phyloP scores from a whole-genome alignment of 768 basidiomycete species.

The Auricularia auricula-judae region DNA sequence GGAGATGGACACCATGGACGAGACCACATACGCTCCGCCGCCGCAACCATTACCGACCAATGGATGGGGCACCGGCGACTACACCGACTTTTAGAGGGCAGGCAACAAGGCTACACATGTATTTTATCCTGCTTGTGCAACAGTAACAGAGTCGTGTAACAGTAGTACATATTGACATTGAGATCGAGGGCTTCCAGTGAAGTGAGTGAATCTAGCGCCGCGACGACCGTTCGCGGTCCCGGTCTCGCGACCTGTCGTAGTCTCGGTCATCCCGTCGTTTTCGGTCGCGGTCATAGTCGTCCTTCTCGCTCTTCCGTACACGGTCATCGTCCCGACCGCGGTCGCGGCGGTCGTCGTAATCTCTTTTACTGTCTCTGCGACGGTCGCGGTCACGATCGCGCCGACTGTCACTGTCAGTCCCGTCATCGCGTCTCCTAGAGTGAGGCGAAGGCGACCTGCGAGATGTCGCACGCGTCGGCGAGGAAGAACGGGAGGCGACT shows the following conservation, averaged over 20 bases:
- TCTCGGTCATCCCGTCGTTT: constrained; percentile 12
- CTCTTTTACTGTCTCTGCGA: constrained; percentile 22
- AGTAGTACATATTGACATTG: neutral
- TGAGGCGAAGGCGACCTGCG: constrained; percentile 35
- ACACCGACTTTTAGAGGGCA: neutral
- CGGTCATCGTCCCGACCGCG: constrained; percentile 16
- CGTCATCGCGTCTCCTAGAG: constrained; percentile 11
- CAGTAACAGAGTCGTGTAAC: neutral
- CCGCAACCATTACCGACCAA: no score
- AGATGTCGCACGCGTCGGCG: constrained; percentile 32
- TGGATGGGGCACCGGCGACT: neutral
- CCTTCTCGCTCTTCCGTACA: constrained; percentile 6
- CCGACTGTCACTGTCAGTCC: constrained; percentile 9
- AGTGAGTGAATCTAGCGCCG: neutral
- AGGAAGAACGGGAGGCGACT: constrained; percentile 23
- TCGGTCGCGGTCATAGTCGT: constrained; percentile 13
- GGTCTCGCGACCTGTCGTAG: constrained; percentile 13
- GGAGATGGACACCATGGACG: constrained; percentile 36
- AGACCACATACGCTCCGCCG: neutral
- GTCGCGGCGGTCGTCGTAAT: constrained; percentile 20
- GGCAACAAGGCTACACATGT: neutral
- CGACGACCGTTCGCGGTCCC: neutral
- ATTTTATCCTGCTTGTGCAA: neutral
- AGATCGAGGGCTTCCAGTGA: neutral
- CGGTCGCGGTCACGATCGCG: constrained; percentile 17